phyloP scores from a whole-genome alignment of 306 rosid genomes.

The Prunus kanzakura region DNA sequence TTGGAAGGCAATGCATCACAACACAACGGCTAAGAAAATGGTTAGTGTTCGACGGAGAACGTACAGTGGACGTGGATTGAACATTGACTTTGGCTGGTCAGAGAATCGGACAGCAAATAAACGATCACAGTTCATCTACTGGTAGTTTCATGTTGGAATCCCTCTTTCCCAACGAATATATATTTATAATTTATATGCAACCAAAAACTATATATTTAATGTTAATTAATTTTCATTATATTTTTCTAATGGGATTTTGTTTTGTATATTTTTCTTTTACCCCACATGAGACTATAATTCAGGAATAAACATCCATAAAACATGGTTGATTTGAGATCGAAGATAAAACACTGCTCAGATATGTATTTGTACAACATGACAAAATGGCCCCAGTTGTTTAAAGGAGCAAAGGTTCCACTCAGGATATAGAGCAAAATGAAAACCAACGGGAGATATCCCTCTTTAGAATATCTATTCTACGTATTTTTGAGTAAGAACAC shows the following conservation, averaged over 20 bases:
- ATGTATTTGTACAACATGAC: not conserved
- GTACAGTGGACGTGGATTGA: no score
- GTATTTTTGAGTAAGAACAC: slow-evolving; percentile 1
- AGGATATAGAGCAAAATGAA: not conserved
- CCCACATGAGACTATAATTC: not conserved
- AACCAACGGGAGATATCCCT: not conserved
- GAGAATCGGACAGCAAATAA: no score
- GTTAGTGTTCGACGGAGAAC: no score
- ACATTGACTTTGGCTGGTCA: no score
- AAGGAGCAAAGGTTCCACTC: not conserved
- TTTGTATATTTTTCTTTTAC: not conserved
- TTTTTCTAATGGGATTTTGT: not conserved
- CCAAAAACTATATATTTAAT: no score
- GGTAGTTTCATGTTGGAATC: no score
- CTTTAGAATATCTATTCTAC: slow-evolving; percentile 1
- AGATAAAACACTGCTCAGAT: not conserved
- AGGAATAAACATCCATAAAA: not conserved
- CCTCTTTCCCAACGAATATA: no score
- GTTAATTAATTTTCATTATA: no score
- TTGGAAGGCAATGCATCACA: not conserved
- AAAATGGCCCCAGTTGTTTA: not conserved
- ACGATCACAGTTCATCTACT: no score
- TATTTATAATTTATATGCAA: no score
- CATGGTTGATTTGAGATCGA: not conserved
- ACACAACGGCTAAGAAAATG: no score